Base-by-base conservation (phyloP, 768 basidiomycete species). In the Panaeolus papilionaceus region DNA sequence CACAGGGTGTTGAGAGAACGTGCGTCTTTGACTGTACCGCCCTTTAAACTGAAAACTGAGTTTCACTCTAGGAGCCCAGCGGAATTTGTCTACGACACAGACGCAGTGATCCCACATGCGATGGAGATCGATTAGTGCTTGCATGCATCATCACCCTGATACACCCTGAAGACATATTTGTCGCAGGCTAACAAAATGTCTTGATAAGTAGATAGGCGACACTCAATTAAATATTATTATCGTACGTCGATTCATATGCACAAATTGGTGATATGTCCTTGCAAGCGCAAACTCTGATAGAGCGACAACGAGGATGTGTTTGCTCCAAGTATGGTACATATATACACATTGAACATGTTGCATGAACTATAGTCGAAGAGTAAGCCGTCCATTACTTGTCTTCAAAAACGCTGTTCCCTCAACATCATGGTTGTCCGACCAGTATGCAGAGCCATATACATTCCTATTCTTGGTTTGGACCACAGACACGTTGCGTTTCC, bases 1-100 rank as follows among this genome's bases (percentile, higher is more conserved):
- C 11, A n/a, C 39, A 74, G 74, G 72, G 71, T 28, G 64, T 71
- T 28, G 74, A 74, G 44, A 73, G 69, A 66, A 64, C 71, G 72
- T 72, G 61, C 14, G 65, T 38, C 39, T 12, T 38, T n/a, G 10
- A 20, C 58, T 61, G 12, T 10, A 39, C 14, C 18, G 20, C 9
- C 9, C 39, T 23, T n/a, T 11, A 40, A 40, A 40, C 39, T 33
- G 3, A 33, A 1, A 33, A 40, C 9, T 40, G 9, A 40, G 3
- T 40, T 11, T 14, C 28, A 20, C n/a, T 26, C 14, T 40, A 72
- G 71, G 49, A 68, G 66, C 12, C 70, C 68, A 14, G 71, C 71
- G 6, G 67, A 72, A 44, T 64, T 72, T n/a, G 47, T 72, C 10
- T 72, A 69, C 20, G 65, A 72, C 28, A 66, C 70, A 0, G 70